These are phyloP conservation scores for Didymella exigua DNA, from an alignment of 2,329 filamentous ascomycete species.

Conservation along the genomic window DNA sequence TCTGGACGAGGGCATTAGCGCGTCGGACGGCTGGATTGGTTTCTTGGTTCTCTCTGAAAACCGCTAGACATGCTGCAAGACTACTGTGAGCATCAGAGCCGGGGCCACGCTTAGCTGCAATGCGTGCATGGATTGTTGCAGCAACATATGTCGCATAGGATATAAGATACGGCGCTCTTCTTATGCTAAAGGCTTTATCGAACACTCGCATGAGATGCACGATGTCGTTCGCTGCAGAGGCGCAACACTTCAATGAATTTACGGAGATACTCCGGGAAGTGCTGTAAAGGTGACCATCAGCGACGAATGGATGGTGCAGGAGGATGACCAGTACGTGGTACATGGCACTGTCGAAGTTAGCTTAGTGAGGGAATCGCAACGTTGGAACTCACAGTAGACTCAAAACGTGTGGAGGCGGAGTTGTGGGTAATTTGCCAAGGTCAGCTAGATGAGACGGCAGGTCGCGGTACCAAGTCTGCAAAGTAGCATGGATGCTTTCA, in stretches of 20 bases:
- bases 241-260: constrained; percentile 54
- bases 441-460: constrained; percentile 55
- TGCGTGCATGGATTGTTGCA: constrained; percentile 59
- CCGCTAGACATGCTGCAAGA: constrained; percentile 53
- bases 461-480: constrained; percentile 51
- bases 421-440: constrained; percentile 30
- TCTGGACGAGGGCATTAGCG: constrained; percentile 54
- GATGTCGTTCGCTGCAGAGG: constrained; percentile 55
- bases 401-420: constrained; percentile 46
- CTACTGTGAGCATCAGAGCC: constrained; percentile 47
- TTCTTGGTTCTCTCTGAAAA: constrained; percentile 57
- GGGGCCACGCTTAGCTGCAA: constrained; percentile 52
- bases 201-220: constrained; percentile 54
- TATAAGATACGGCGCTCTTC: constrained; percentile 59
- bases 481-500: constrained; percentile 48
- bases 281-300: constrained; percentile 56
- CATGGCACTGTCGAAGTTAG: constrained; percentile 43
- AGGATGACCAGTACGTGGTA: constrained; percentile 60
- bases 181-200: constrained; percentile 53
- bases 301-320: constrained; percentile 60
- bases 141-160: constrained; percentile 63
- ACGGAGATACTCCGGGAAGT: constrained; percentile 50
- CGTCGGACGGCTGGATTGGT: constrained; percentile 58
- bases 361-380: not conserved
- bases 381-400: constrained; percentile 30